Conservation (phyloP, 1,284 basidiomycete species). For the Sanghuangporus baumii region DNA sequence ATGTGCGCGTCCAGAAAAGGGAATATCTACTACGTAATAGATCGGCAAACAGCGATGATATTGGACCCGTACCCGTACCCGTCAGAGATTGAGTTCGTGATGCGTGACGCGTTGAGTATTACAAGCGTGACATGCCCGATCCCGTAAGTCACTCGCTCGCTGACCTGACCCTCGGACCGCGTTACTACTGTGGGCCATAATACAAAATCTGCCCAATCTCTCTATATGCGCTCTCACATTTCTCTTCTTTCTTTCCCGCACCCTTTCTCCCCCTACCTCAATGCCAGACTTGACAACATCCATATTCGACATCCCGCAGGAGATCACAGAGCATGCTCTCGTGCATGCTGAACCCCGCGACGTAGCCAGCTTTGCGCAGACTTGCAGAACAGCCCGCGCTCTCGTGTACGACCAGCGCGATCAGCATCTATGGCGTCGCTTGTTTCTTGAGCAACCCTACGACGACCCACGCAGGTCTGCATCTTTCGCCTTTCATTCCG, state of each 20-base stretch:
- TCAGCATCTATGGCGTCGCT: conserved; percentile 57
- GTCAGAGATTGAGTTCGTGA: not conserved
- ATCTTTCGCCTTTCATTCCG: not conserved
- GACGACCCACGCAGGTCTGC: conserved; percentile 47
- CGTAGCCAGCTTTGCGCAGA: conserved; percentile 49
- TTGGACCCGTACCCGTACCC: not conserved
- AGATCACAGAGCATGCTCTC: conserved; percentile 52
- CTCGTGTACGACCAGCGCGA: conserved; percentile 46
- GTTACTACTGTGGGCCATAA: not conserved
- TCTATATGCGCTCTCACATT: conserved; percentile 6
- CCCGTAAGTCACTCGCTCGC: not conserved
- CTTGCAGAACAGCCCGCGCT: conserved; percentile 39
- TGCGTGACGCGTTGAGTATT: not conserved
- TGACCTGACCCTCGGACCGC: not conserved
- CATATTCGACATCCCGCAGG: conserved; percentile 40
- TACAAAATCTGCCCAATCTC: not conserved
- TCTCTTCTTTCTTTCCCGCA: not conserved
- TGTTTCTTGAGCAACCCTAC: conserved; percentile 51
- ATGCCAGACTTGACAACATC: conserved; percentile 8
- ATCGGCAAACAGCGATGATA: not conserved
- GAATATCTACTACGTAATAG: not conserved
- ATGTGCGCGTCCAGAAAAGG: not conserved
- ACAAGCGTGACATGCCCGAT: not conserved
- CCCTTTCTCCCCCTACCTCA: not conserved
- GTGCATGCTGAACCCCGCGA: conserved; percentile 47